Conservation (phyloP, 805 yeast species). For the Candida patagonica region DNA sequence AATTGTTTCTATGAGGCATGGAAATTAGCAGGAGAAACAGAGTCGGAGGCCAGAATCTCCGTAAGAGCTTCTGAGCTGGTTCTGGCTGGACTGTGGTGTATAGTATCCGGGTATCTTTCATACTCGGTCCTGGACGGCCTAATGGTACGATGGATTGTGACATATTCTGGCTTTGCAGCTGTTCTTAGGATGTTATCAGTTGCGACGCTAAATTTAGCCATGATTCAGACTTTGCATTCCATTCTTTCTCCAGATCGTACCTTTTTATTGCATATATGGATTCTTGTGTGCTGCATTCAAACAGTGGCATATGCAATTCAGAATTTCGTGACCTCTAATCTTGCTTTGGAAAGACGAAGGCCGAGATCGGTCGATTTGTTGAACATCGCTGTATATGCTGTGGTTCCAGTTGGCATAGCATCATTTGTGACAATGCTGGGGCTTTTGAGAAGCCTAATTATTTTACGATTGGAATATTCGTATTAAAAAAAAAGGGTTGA, state of each 20-base stretch:
- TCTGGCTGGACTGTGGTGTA: slow-evolving; percentile 84
- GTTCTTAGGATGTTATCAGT: slow-evolving; percentile 78
- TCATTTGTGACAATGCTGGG: slow-evolving; percentile 90
- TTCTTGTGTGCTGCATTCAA: slow-evolving; percentile 72
- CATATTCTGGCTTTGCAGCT: slow-evolving; percentile 80
- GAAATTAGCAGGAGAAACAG: slow-evolving; percentile 15
- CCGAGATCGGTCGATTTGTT: slow-evolving; percentile 76
- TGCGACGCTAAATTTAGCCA: slow-evolving; percentile 60
- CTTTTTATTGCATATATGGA: slow-evolving; percentile 84
- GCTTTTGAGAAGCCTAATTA: slow-evolving; percentile 61
- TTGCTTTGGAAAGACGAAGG: slow-evolving; percentile 31
- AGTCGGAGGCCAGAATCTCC: slow-evolving; percentile 32
- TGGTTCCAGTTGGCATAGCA: slow-evolving; percentile 95
- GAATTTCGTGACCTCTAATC: slow-evolving; percentile 71
- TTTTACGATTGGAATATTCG: slow-evolving; percentile 57
- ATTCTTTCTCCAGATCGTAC: slow-evolving; percentile 63
- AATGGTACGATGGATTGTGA: slow-evolving; percentile 86
- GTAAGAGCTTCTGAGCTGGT: slow-evolving; percentile 72
- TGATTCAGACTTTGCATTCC: slow-evolving; percentile 58
- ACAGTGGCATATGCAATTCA: slow-evolving; percentile 77
- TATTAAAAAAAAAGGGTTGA: no score
- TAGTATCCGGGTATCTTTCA: slow-evolving; percentile 77
- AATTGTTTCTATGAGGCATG: slow-evolving; percentile 30
- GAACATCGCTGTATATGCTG: slow-evolving; percentile 89
- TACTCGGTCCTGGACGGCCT: slow-evolving; percentile 80